Conservation (phyloP, 208 protist species). For the Trypanosoma cruzi region DNA sequence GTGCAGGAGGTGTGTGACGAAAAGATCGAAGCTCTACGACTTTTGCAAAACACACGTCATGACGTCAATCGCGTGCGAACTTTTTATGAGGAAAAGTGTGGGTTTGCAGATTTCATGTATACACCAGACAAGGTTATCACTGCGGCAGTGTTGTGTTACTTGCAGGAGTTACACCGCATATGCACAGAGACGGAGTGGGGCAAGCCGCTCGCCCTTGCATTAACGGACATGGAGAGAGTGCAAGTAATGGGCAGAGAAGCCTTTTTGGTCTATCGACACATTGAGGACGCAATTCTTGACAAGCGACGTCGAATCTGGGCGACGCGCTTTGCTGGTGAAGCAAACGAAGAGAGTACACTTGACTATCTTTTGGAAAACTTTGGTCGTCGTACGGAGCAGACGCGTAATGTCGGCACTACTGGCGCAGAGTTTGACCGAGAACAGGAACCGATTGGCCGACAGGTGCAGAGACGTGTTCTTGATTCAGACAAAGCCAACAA, state of each 20-base stretch:
- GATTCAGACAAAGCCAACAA: slow-evolving; percentile 85
- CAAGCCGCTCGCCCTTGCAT: slow-evolving; percentile 45
- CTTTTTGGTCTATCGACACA: slow-evolving; percentile 76
- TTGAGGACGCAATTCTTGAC: slow-evolving; percentile 85
- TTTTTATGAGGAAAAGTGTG: slow-evolving; percentile 92
- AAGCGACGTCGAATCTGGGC: slow-evolving; percentile 83
- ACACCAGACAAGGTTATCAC: slow-evolving; percentile 88
- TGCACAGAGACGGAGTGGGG: slow-evolving; percentile 80
- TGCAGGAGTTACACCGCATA: slow-evolving; percentile 73
- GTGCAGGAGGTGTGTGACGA: slow-evolving; percentile 57
- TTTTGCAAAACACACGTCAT: slow-evolving; percentile 85
- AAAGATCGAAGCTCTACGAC: slow-evolving; percentile 78
- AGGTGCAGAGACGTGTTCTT: slow-evolving; percentile 88
- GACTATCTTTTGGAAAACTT: slow-evolving; percentile 93
- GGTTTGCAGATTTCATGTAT: slow-evolving; percentile 89
- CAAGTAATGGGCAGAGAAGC: slow-evolving; percentile 74
- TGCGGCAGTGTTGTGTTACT: slow-evolving; percentile 72
- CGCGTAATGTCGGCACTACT: slow-evolving; percentile 65
- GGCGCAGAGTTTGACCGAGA: slow-evolving; percentile 91
- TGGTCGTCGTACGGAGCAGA: slow-evolving; percentile 69
- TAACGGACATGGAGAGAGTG: slow-evolving; percentile 72
- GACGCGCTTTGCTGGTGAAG: slow-evolving; percentile 77
- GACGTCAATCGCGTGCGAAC: slow-evolving; percentile 64
- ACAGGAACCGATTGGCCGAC: slow-evolving; percentile 90
- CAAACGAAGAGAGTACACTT: slow-evolving; percentile 85